phyloP scores from a whole-genome alignment of 306 rosid species.

The Cotoneaster glaucophyllus region DNA sequence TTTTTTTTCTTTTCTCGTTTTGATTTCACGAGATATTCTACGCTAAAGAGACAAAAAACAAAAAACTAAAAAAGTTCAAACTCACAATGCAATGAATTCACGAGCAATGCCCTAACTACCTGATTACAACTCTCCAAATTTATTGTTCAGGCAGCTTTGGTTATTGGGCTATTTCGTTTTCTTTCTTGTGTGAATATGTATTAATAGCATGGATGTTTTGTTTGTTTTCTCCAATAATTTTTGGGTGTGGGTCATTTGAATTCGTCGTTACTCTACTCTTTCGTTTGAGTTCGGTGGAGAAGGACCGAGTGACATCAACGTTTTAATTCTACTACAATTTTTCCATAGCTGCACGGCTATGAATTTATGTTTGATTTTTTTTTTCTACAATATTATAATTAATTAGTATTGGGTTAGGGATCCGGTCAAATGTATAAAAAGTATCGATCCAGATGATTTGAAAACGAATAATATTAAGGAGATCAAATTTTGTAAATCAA shows the following conservation, averaged over 20 bases:
- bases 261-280: not conserved
- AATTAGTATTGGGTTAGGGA: too few species aligned
- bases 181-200: not conserved
- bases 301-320: not conserved
- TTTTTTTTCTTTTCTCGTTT: not conserved
- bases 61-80: rapidly evolving
- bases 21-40: not conserved
- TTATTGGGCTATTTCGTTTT: not conserved
- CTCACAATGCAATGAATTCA: too few species aligned
- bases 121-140: not conserved
- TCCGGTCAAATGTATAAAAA: too few species aligned
- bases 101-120: not conserved
- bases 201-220: not conserved
- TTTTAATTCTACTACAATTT: not conserved
- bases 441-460: too few species aligned
- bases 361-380: not conserved
- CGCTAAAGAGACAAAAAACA: rapidly evolving
- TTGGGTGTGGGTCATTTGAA: not conserved
- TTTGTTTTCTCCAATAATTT: not conserved
- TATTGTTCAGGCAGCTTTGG: not conserved
- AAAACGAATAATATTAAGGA: too few species aligned
- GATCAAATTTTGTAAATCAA: too few species aligned
- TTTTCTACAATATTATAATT: too few species aligned
- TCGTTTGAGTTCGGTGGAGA: not conserved
- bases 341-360: not conserved